These are phyloP conservation scores for Globisporangium nunn DNA, from an alignment of 352 stramenopile species.

Conservation along the genomic window DNA sequence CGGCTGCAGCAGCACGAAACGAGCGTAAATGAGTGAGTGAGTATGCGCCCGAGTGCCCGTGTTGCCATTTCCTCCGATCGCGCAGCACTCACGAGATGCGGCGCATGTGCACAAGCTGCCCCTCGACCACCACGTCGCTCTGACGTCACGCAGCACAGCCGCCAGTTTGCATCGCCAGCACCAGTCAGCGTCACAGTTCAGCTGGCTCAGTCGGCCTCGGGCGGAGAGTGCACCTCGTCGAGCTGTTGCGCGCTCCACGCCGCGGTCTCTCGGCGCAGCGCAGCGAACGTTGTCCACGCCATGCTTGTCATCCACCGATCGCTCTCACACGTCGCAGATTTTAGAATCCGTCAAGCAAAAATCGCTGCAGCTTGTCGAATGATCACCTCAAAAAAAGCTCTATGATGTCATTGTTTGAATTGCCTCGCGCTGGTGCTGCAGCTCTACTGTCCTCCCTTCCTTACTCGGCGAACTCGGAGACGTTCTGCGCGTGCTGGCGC, in stretches of 20 bases:
- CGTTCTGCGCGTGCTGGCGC: slow-evolving; percentile 59
- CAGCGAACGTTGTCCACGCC: slow-evolving; percentile 42
- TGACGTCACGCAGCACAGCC: slow-evolving; percentile 5
- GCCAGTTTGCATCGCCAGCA: not conserved
- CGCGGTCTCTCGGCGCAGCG: slow-evolving; percentile 32
- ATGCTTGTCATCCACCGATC: not conserved
- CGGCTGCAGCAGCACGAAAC: slow-evolving; percentile 18
- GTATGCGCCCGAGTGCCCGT: not conserved
- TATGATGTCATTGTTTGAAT: not conserved
- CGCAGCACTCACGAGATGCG: slow-evolving; percentile 50
- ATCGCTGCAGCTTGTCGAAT: not conserved
- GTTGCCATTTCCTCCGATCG: not conserved
- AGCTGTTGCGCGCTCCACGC: slow-evolving; percentile 18
- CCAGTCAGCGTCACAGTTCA: not conserved
- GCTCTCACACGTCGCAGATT: slow-evolving; percentile 11
- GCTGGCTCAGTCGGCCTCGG: not conserved
- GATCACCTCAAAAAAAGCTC: too few relatives aligned
- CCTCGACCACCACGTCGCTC: slow-evolving; percentile 45
- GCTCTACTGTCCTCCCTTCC: not conserved
- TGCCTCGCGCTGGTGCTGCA: too few relatives aligned
- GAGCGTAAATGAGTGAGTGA: not conserved
- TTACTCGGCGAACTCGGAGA: slow-evolving; percentile 76
- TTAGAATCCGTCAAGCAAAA: not conserved
- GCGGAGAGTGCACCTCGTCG: slow-evolving; percentile 8
- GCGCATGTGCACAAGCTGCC: slow-evolving; percentile 67